Conservation (phyloP, 306 rosid species). For the Lithocarpus polystachyus region DNA sequence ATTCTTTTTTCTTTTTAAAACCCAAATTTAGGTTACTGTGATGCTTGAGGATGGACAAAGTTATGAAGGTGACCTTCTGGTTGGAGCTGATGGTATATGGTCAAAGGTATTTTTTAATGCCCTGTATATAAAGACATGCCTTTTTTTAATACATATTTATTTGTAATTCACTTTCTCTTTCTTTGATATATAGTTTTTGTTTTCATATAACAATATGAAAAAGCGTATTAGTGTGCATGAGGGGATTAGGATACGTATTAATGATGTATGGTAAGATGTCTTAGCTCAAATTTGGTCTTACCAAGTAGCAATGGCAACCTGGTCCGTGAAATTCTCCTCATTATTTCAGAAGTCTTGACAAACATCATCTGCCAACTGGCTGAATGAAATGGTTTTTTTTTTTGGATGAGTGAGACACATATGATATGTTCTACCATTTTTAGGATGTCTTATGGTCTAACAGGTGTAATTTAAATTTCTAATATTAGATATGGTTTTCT, state of each 20-base stretch:
- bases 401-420: not conserved
- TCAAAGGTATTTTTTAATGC: slow-evolving; percentile 60
- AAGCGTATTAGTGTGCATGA: not conserved
- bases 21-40: slow-evolving; percentile 64
- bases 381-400: not conserved
- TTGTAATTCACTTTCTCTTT: not conserved
- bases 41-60: slow-evolving; percentile 73
- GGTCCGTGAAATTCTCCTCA: not conserved
- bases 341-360: not conserved
- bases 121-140: not conserved
- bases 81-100: slow-evolving; percentile 99
- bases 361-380: not conserved
- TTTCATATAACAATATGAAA: not conserved
- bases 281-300: not conserved
- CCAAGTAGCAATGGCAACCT: not conserved
- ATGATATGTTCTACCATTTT: not conserved
- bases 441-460: not conserved
- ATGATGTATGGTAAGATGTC: not conserved
- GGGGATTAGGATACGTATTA: not conserved
- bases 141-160: not conserved
- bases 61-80: slow-evolving; percentile 84
- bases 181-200: not conserved
- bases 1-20: slow-evolving; percentile 19
- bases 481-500: not conserved
- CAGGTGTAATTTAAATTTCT: not conserved